Evolutionary conservation across 2,329 filamentous ascomycete species (phyloP).

Genomic region (Hypomyces rosellus): DNA sequence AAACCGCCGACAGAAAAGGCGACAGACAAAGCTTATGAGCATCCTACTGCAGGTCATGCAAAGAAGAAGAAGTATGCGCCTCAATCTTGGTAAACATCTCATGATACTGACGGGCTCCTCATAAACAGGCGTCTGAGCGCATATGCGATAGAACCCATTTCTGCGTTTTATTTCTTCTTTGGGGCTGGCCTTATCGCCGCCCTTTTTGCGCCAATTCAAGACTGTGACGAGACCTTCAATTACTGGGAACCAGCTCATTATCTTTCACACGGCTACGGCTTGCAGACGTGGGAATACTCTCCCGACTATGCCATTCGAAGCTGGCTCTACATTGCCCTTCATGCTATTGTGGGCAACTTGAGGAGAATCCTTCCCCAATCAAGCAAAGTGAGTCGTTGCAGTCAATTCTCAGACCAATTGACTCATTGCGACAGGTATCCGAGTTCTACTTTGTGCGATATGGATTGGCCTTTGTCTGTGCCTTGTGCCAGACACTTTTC

Average conservation of each 20-base stretch:
- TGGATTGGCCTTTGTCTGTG: constrained; percentile 67
- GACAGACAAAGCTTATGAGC: constrained; percentile 32
- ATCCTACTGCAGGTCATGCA: constrained; percentile 44
- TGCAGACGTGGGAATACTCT: constrained; percentile 98
- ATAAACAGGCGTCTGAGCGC: constrained; percentile 41
- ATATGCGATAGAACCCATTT: constrained; percentile 63
- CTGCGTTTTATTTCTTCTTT: constrained; percentile 76
- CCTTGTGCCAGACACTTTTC: constrained; percentile 73
- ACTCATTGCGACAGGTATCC: constrained; percentile 35
- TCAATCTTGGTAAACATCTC: neutral
- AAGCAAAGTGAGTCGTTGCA: constrained; percentile 41
- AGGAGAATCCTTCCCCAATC: constrained; percentile 57
- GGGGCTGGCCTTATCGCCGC: constrained; percentile 69
- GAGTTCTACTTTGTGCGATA: constrained; percentile 88
- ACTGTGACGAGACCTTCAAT: constrained; percentile 98
- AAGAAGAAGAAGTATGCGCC: constrained; percentile 45
- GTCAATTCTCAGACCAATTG: neutral
- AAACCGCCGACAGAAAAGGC: constrained; percentile 22
- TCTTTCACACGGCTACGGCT: constrained; percentile 81
- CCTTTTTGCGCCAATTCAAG: constrained; percentile 82
- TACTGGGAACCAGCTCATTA: constrained; percentile 99
- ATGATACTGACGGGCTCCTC: constrained; percentile 5
- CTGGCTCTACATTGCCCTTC: constrained; percentile 82
- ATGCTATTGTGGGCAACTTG: constrained; percentile 65
- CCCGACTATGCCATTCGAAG: constrained; percentile 91